Base-by-base conservation (phyloP, 2,329 filamentous ascomycete species). In the Trichoderma sp. region DNA sequence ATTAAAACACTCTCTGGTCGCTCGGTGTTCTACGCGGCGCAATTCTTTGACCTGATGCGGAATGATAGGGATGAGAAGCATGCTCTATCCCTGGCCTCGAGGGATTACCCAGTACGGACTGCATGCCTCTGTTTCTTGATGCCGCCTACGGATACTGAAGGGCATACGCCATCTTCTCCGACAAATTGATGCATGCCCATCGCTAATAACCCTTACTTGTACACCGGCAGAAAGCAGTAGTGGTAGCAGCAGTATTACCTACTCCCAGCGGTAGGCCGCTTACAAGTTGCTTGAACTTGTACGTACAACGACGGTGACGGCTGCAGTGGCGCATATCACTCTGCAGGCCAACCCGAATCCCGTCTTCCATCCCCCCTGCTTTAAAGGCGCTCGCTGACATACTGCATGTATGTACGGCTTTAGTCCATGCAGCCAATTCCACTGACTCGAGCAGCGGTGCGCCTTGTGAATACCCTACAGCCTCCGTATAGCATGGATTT, bases 271-370 rank as follows among this genome's bases (percentile, higher is more conserved):
- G 26, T n/a, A 55, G 10, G 16, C 26, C 28, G 52, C n/a, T 30
- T 49, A 21, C n/a, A 24, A 54, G 51, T 30, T 30, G n/a, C 59
- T 21, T 28, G 14, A 39, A 18, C 37, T 18, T 43, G 39, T n/a
- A n/a, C n/a, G 30, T 14, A 63, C 46, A 10, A n/a, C 34, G 46
- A 54, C 37, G 39, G 59, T 52, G 59, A 63, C 59, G 46, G 24
- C 59, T 64, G 51, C 49, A 30, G 49, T 54, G 60, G 49, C 60
- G 60, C 60, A 64, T 55, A 55, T 64, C 49, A 39, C 49, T 55
- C 34, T 64, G 60, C 60, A 43, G 34, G 18, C 59, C 21, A 21
- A 11, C 59, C 43, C 43, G 51, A 63, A n/a, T 34, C 24, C 49
- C 32, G 32, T 24, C 16, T 49, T 49, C 34, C 16, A 43, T n/a